Base-by-base conservation (phyloP, 176 grass and related monocot species). In the Thalia dealbata region DNA sequence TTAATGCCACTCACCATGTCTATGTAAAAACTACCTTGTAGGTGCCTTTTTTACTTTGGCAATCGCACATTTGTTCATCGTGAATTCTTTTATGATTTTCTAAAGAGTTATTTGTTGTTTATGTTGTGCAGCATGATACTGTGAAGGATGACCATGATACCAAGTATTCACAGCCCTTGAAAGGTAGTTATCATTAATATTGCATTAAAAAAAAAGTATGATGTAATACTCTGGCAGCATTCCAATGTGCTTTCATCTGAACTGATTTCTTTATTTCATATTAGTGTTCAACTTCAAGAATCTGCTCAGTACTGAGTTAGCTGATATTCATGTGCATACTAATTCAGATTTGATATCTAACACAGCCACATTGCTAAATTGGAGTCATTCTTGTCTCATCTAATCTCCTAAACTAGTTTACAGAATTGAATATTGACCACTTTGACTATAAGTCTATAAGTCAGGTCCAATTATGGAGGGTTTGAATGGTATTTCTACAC, bases 71-170 rank as follows among this genome's bases (percentile, higher is more conserved):
- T n/a, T 68, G 29, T 68, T 68, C 9, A n/a, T 16, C 18, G 13
- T 7, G 14, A 13, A 42, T 2, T 13, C 22, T 22, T 43, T 68
- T n/a, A 67, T 43, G 13, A 46, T 75, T 65, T 23, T 70, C 26
- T 59, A 16, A 80, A 62, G 21, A 74, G 25, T 14, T 74, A 56
- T 23, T 22, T 78, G 1, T 46, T 76, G 26, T 15, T 83, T 30
- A 0, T 52, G 67, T 44, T 13, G 22, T 18, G 11, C 65, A 92
- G 86, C n/a, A n/a, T n/a, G 81, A 70, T 72, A 27, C 73, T 84
- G 81, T 78, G 61, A 67, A 44, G 25, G 73, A 16, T 51, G 41
- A 76, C 26, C 22, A 10, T 55, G 79, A 77, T 74, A 59, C 46
- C 14, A 80, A 72, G 24, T 59, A 52, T 52, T 70, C 32, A 5